Conservation (phyloP, 192 early-diverging fungal genomes). For the Thamnidium elegans region DNA sequence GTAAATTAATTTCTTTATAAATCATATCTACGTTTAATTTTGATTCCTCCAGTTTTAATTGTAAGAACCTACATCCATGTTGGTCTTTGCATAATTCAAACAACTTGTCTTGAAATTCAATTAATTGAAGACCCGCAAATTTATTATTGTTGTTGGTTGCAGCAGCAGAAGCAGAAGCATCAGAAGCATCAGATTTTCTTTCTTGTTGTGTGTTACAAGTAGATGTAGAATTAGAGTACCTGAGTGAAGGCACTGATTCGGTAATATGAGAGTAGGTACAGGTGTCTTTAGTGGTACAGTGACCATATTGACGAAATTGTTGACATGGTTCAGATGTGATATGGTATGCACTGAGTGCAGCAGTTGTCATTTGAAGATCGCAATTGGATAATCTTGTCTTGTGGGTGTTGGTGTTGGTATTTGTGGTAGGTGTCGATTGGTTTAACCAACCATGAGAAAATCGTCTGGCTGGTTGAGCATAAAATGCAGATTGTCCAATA, state of each 20-base stretch:
- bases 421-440: neutral
- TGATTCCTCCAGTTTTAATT: conserved; percentile 82
- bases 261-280: conserved; percentile 49
- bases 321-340: conserved; percentile 35
- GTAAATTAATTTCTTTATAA: conserved; percentile 70
- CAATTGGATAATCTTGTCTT: conserved; percentile 41
- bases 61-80: conserved; percentile 83
- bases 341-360: conserved; percentile 18
- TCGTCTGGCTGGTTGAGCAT: conserved; percentile 13
- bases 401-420: neutral
- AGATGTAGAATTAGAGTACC: neutral
- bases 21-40: conserved; percentile 64
- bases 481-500: conserved; percentile 25
- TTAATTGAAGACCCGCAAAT: conserved; percentile 62
- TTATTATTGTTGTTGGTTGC: conserved; percentile 12
- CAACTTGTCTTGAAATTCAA: conserved; percentile 71
- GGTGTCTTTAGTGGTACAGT: conserved; percentile 49
- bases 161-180: neutral
- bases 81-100: conserved; percentile 85
- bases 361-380: conserved; percentile 37
- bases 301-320: conserved; percentile 42
- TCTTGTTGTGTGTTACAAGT: conserved; percentile 18
- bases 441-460: conserved; percentile 14
- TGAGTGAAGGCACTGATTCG: conserved; percentile 14
- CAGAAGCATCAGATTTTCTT: neutral